Base-by-base conservation (phyloP, 2,329 filamentous ascomycete genomes). In the Aspergillus novofumigatus region DNA sequence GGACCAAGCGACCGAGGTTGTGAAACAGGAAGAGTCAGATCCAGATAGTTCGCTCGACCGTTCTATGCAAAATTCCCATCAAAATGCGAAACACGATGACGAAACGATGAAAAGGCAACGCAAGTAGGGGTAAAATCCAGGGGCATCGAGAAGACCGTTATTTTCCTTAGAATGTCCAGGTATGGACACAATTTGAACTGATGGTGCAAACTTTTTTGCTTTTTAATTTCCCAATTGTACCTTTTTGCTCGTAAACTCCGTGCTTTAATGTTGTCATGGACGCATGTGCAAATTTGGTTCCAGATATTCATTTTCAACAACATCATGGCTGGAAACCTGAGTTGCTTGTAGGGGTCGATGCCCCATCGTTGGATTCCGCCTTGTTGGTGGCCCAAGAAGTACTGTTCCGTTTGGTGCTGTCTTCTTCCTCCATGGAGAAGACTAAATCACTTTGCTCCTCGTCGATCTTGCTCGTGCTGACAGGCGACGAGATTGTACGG, bases 401-500 rank as follows among this genome's bases (percentile, higher is more conserved):
- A 54, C 70, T 74, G 55, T 62, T 75, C 48, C 75, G 72, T 59
- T 77, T 77, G 57, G 73, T 77, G 55, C 70, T 77, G 59, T 80
- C 78, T 62, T 80, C 78, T 59, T 80, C 78, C 60, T 81, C 78
- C 77, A 80, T 79, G 4, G 77, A 77, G 61, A 81, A 80, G 53
- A 80, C 77, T 25, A 78, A 63, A 49, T 78, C 76, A 49, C 76
- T 73, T 49, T 75, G 75, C 59, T 80, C 77, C 57, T 80, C 78
- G 32, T 81, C 78, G 55, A 80, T 80, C 53, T 74, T 76, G 64
- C 70, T 77, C 10, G 73, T 75, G 52, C 70, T 74, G 50, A 77
- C 72, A 1, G 78, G 76, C 9, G 78, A 79, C 4, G 78, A 77
- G 29, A 80, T 68, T 11, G 74, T 73, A 52, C 78, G 75, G 54